A percentile compares a stretch with the other conserved stretches of the same genome.
Conservation (phyloP, 257 asterid genomes). For the Solanum sparsipilum region DNA sequence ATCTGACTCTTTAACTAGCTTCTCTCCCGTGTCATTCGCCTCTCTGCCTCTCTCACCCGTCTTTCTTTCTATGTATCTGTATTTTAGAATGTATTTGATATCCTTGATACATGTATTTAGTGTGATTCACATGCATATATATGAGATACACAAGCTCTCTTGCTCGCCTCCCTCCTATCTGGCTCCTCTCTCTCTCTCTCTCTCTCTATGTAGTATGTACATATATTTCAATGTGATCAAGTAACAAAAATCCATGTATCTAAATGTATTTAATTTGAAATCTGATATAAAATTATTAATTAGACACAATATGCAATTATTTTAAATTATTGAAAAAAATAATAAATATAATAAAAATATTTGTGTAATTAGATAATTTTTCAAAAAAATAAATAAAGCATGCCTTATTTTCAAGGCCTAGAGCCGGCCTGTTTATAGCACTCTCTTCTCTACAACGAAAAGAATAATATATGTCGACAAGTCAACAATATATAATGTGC, state of each 20-base stretch:
- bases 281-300: too few species aligned
- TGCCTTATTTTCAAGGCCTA: not conserved
- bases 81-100: not conserved
- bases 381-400: too few species aligned
- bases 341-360: too few species aligned
- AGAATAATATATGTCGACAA: not conserved
- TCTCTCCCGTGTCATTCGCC: too few species aligned
- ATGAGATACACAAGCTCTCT: not conserved
- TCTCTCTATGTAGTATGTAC: too few species aligned
- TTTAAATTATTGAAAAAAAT: too few species aligned
- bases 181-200: not conserved
- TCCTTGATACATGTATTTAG: not conserved
- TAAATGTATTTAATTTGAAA: too few species aligned
- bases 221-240: too few species aligned
- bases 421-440: not conserved
- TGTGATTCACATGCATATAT: not conserved
- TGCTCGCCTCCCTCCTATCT: too few species aligned
- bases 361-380: too few species aligned
- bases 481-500: not conserved
- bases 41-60: not conserved
- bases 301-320: not conserved
- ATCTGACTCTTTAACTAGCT: not conserved
- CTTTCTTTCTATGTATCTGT: not conserved
- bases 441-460: not conserved
- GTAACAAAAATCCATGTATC: not conserved